Percentiles rank a stretch among this genome's conserved stretches.
phyloP scores from a whole-genome alignment of 2,329 filamentous ascomycete species.

The Aspergillus bombycis region DNA sequence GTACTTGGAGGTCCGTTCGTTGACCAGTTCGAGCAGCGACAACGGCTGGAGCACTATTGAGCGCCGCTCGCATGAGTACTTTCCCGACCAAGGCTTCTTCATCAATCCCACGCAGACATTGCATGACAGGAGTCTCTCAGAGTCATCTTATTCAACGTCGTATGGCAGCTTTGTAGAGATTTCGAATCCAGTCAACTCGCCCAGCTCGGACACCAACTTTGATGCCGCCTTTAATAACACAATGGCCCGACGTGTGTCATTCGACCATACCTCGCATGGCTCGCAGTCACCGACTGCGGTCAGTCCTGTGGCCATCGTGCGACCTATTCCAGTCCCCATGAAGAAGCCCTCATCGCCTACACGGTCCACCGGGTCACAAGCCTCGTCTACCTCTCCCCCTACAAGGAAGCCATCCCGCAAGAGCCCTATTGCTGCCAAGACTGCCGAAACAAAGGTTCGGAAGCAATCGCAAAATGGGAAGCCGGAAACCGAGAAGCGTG shows the following conservation, averaged over 20 bases:
- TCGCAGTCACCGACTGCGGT: constrained; percentile 54
- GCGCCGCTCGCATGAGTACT: constrained; percentile 71
- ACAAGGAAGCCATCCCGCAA: constrained; percentile 70
- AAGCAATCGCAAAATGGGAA: constrained; percentile 73
- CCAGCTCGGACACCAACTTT: constrained; percentile 74
- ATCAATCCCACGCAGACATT: constrained; percentile 92
- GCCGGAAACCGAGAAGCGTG: constrained; percentile 90
- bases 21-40: constrained; percentile 78
- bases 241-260: constrained; percentile 43
- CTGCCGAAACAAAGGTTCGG: constrained; percentile 80
- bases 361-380: constrained; percentile 64
- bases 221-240: constrained; percentile 55
- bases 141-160: constrained; percentile 76
- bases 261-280: constrained; percentile 46
- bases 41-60: constrained; percentile 87
- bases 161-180: constrained; percentile 84
- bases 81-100: constrained; percentile 67
- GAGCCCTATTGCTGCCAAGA: constrained; percentile 77
- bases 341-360: constrained; percentile 56
- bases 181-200: constrained; percentile 78
- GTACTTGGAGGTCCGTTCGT: constrained; percentile 82
- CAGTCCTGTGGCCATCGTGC: constrained; percentile 69
- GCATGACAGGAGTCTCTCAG: constrained; percentile 83
- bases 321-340: constrained; percentile 61
- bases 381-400: constrained; percentile 65